Conservation (phyloP, 2,329 filamentous ascomycete species). For the Juglanconis oblonga region DNA sequence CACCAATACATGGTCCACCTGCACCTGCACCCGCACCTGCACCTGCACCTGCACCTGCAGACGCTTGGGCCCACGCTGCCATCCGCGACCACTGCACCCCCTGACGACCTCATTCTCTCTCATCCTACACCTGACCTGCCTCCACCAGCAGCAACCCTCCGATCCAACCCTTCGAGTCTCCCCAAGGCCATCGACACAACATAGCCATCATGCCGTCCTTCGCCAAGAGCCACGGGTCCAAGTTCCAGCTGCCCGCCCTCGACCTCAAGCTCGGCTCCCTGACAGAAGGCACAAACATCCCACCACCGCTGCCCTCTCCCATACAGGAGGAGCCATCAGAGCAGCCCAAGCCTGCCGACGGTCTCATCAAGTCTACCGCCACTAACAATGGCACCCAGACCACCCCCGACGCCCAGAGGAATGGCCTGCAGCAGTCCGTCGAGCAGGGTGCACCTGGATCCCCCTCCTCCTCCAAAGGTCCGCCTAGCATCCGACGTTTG, state of each 20-base stretch:
- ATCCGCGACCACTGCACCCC: too few relatives aligned
- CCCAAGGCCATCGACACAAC: neutral
- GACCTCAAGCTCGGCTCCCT: constrained; percentile 58
- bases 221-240: constrained; percentile 13
- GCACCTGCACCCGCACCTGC: too few relatives aligned
- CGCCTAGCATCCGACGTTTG: constrained; percentile 55
- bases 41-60: too few relatives aligned
- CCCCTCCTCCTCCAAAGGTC: constrained; percentile 49
- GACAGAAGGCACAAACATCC: constrained; percentile 60
- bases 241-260: constrained; percentile 56
- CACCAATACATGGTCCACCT: too few relatives aligned
- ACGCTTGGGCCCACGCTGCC: too few relatives aligned
- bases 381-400: constrained; percentile 39
- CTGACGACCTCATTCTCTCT: too few relatives aligned
- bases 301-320: constrained; percentile 55
- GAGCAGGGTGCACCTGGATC: constrained; percentile 47
- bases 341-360: constrained; percentile 34
- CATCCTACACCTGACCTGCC: too few relatives aligned
- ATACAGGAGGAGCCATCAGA: constrained; percentile 42
- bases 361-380: constrained; percentile 15
- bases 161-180: neutral
- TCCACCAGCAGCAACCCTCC: neutral
- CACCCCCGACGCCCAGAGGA: constrained; percentile 25
- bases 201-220: constrained; percentile 26
- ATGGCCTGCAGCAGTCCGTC: constrained; percentile 46